These are phyloP conservation scores for Amanita molliuscula DNA, from an alignment of 768 basidiomycete species.

Conservation along the genomic window DNA sequence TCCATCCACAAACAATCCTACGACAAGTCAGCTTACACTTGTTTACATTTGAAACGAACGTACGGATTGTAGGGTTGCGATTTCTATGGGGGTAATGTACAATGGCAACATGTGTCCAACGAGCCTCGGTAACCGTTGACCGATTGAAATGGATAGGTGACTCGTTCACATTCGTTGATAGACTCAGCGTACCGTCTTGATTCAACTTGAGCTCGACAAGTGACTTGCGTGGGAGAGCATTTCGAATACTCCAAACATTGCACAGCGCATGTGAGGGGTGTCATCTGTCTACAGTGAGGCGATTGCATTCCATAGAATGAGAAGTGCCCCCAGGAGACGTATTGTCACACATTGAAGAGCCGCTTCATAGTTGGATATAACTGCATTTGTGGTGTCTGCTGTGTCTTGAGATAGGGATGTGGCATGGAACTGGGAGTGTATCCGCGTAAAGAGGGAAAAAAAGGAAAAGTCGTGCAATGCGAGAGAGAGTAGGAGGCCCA, in stretches of 20 bases:
- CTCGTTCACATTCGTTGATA: conserved; percentile 28
- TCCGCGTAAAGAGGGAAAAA: conserved; percentile 39
- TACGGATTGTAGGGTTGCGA: conserved; percentile 52
- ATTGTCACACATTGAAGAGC: conserved; percentile 33
- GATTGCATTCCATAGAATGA: conserved; percentile 45
- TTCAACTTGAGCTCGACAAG: conserved; percentile 38
- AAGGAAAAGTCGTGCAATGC: conserved; percentile 56
- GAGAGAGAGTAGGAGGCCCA: conserved; percentile 62
- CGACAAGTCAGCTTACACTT: neutral
- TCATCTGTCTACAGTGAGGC: conserved; percentile 25
- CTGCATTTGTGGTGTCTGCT: conserved; percentile 29
- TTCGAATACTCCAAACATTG: conserved; percentile 53
- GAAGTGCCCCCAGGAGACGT: conserved; percentile 47
- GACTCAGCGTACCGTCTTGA: conserved; percentile 46
- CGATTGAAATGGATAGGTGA: conserved; percentile 33
- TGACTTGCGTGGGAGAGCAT: conserved; percentile 44
- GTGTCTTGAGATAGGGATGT: conserved; percentile 12
- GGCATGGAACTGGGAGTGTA: conserved; percentile 16
- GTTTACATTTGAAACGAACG: conserved; percentile 13
- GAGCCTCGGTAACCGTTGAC: conserved; percentile 35
- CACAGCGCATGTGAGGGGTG: conserved; percentile 31
- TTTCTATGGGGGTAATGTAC: conserved; percentile 53
- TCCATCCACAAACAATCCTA: conserved; percentile 73
- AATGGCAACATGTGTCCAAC: conserved; percentile 67
- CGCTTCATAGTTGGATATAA: conserved; percentile 31